Conservation (phyloP, 73 alveolate genomes). For the Blepharisma japonicum region DNA sequence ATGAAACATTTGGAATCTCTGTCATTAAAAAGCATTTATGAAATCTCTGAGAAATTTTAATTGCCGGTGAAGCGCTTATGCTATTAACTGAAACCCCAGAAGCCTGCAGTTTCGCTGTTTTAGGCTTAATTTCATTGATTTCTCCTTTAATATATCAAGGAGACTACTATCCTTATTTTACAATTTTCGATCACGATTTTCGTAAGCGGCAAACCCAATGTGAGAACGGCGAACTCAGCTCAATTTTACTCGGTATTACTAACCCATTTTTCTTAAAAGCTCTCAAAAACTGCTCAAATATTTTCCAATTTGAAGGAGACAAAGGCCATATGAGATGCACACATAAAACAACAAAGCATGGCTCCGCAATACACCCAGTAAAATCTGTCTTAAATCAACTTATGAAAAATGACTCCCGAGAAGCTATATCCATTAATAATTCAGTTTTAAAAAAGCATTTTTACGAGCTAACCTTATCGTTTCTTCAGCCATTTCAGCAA, state of each 20-base stretch:
- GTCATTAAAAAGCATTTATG: conserved; percentile 8
- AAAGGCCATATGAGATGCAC: neutral
- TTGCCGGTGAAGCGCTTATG: conserved; percentile 28
- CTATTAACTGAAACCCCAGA: conserved; percentile 22
- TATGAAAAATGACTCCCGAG: neutral
- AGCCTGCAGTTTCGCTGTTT: conserved; percentile 21
- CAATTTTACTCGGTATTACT: conserved; percentile 20
- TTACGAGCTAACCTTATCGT: neutral
- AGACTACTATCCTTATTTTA: conserved; percentile 32
- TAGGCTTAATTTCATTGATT: conserved; percentile 18
- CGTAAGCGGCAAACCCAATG: neutral
- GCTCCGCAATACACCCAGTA: neutral
- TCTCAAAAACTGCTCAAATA: conserved; percentile 7
- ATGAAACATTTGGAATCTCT: conserved; percentile 19
- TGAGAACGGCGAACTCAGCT: neutral
- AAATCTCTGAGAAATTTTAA: conserved; percentile 33
- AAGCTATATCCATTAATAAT: conserved; percentile 7
- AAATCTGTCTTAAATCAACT: neutral
- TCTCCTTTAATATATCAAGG: conserved; percentile 34
- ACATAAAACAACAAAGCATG: neutral
- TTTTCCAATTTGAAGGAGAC: neutral
- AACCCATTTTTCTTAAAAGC: conserved; percentile 31
- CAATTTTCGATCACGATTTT: conserved; percentile 28
- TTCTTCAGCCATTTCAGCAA: conserved; percentile 27
- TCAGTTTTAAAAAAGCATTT: neutral